These are phyloP conservation scores for Sporothrix brunneoviolacea DNA, from an alignment of 2,329 filamentous ascomycete genomes.

Conservation along the genomic window DNA sequence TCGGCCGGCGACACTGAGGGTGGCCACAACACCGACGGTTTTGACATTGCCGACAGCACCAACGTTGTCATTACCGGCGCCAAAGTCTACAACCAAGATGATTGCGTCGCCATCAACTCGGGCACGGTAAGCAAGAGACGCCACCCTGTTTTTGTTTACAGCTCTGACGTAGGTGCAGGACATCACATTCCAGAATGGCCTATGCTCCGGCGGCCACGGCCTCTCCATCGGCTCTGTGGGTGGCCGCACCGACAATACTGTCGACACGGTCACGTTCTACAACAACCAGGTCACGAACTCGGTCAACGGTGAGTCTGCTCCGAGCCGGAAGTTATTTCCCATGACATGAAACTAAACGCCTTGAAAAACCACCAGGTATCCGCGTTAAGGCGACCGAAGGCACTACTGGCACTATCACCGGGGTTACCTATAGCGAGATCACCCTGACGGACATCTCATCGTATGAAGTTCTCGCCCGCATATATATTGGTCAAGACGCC, in stretches of 20 bases:
- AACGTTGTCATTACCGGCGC: conserved; percentile 46
- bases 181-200: conserved; percentile 34
- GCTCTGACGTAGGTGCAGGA: no score
- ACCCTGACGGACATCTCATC: conserved; percentile 41
- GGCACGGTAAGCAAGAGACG: no score
- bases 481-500: no score
- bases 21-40: conserved; percentile 54
- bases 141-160: no score
- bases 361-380: no score
- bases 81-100: conserved; percentile 54
- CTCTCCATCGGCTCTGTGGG: conserved; percentile 42
- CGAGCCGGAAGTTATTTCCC: no score
- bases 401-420: conserved; percentile 44
- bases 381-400: conserved; percentile 51
- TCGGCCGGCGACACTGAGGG: conserved; percentile 40
- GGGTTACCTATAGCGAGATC: conserved; percentile 48
- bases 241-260: conserved; percentile 44
- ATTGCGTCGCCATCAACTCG: conserved; percentile 49
- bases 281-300: conserved; percentile 13
- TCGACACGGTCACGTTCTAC: conserved; percentile 44
- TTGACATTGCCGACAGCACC: conserved; percentile 46
- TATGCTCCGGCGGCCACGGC: conserved; percentile 48
- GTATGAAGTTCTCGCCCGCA: no score
- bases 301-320: no score
- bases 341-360: no score